Evolutionary conservation across 208 protist genomes (phyloP), one percentile per base, ranked within the genome.

Genomic region (Wallacemonas sp.): DNA sequence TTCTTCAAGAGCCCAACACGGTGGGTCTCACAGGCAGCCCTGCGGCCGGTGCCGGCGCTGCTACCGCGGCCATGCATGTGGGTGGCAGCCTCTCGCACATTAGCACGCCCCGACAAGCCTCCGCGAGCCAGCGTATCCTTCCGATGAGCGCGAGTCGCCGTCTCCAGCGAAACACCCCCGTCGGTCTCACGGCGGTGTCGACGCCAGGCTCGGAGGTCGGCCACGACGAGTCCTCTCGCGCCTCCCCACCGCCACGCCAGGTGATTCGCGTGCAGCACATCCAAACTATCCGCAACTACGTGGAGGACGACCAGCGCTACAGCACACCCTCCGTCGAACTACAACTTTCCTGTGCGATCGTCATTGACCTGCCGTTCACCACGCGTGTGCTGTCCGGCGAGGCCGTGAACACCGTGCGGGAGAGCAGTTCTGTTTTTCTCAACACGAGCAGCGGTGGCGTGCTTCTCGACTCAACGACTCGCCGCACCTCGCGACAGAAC

Each of bases 201-300:
- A 12, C 19, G 37, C 21, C 12, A 17, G 37, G 36, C 36, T 32
- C 36, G 27, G 36, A 26, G 27, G 15, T 34, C 36, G 41, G 26
- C 36, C 29, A 44, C 38, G 29, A 41, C 4, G 32, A 54, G n/a
- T n/a, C n/a, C n/a, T n/a, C n/a, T n/a, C n/a, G n/a, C n/a, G 44
- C 6, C 24, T 10, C 61, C 21, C 27, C 24, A 19, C 62, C 44
- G n/a, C 29, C 9, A 34, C 62, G 46, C 1, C 45, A 71, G 19
- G 32, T 79, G 10, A 61, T 92, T 53, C 53, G 78, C 2, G 63
- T 93, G 13, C 68, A 78, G 37, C 87, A 93, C 60, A 42, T 73
- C 26, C 81, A 88, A 44, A 81, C 70, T 2, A 44, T 76, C 0
- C 83, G 81, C 26, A 79, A 89, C 76, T 81, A 91, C 67, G 82